Evolutionary conservation across 208 protist species (phyloP).

Genomic region (Trichomonas gallinae): DNA sequence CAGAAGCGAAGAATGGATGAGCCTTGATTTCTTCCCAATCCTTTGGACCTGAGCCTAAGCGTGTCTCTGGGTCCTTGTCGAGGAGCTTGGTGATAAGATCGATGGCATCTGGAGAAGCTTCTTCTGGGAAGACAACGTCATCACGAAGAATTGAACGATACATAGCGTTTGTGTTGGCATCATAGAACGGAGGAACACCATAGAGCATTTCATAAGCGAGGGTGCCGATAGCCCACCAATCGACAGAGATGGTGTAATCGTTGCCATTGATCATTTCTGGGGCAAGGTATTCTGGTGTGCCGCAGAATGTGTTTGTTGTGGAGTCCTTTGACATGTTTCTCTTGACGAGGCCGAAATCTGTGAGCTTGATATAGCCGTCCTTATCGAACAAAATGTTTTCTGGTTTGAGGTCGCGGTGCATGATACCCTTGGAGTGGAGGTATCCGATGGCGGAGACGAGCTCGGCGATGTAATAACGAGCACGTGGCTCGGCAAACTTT

Average conservation of each 20-base stretch:
- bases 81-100: conserved; percentile 37
- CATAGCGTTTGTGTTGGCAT: conserved; percentile 47
- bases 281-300: conserved; percentile 53
- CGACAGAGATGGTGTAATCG: conserved; percentile 54
- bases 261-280: conserved; percentile 44
- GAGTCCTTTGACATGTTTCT: conserved; percentile 15
- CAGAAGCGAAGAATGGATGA: conserved; percentile 32
- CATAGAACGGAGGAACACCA: conserved; percentile 53
- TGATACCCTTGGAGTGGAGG: conserved; percentile 47
- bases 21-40: conserved; percentile 43
- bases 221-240: conserved; percentile 61
- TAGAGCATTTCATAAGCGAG: conserved; percentile 60
- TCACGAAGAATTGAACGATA: conserved; percentile 47
- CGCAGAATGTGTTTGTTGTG: conserved; percentile 52
- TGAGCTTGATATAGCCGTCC: conserved; percentile 50
- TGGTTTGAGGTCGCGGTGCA: conserved; percentile 56
- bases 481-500: conserved; percentile 28
- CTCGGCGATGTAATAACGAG: conserved; percentile 35
- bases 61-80: conserved; percentile 29
- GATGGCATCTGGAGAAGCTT: conserved; percentile 35
- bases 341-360: conserved; percentile 57
- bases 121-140: conserved; percentile 38
- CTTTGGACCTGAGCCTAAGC: conserved; percentile 31
- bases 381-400: conserved; percentile 58
- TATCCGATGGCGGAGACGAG: conserved; percentile 36